phyloP scores from a whole-genome alignment of 306 rosid genomes.

The Pueraria montana region DNA sequence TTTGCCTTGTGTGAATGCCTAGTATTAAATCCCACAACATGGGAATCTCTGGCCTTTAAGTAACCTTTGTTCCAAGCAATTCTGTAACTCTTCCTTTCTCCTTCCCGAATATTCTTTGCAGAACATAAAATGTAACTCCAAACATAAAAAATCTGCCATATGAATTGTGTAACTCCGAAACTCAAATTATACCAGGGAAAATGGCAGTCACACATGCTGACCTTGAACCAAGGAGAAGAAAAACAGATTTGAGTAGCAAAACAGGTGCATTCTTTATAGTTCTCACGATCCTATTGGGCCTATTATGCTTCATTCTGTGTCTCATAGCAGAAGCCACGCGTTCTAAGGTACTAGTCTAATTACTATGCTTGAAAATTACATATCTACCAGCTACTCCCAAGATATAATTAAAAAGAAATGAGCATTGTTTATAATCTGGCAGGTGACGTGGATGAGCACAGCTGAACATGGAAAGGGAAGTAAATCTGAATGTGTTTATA shows the following conservation, averaged over 20 bases:
- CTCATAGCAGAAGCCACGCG: slow-evolving; percentile 77
- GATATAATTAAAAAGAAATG: neutral
- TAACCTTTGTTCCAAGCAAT: slow-evolving; percentile 78
- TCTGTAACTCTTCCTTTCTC: slow-evolving; percentile 44
- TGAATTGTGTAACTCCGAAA: slow-evolving; percentile 27
- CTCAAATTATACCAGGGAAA: slow-evolving; percentile 38
- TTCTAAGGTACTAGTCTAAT: slow-evolving; percentile 62
- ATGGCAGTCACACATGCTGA: slow-evolving; percentile 85
- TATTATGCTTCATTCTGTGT: slow-evolving; percentile 71
- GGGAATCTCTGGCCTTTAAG: slow-evolving; percentile 70
- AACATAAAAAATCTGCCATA: neutral
- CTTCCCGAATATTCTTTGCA: slow-evolving; percentile 4
- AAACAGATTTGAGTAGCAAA: slow-evolving; percentile 64
- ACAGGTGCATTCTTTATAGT: slow-evolving; percentile 53
- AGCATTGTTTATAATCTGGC: slow-evolving; percentile 5
- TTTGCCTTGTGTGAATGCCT: slow-evolving; percentile 51
- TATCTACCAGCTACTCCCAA: neutral
- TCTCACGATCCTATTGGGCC: slow-evolving; percentile 66
- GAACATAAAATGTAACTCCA: slow-evolving; percentile 10
- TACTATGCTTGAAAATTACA: neutral
- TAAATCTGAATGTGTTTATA: slow-evolving; percentile 65
- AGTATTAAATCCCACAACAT: slow-evolving; percentile 39
- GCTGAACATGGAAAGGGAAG: slow-evolving; percentile 44
- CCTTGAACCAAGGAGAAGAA: slow-evolving; percentile 65
- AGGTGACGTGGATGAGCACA: slow-evolving; percentile 63